phyloP scores from a whole-genome alignment of 192 early-diverging fungal genomes.

The Chytriomyces sp. region DNA sequence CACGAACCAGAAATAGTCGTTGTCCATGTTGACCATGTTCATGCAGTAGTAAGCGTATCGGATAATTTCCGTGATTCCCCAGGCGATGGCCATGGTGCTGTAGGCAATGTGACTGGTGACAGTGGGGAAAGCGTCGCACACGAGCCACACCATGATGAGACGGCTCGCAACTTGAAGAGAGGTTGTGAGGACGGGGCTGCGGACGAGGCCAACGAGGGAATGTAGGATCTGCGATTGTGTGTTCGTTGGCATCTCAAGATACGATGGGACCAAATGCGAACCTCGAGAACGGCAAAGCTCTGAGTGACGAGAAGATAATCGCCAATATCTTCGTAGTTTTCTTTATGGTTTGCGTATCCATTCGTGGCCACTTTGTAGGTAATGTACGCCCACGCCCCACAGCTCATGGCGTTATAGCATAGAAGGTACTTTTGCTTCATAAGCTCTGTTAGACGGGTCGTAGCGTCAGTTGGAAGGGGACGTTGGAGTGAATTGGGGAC shows the following conservation, averaged over 20 bases:
- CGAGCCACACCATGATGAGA: conserved; percentile 81
- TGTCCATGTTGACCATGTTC: conserved; percentile 65
- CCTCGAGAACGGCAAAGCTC: conserved; percentile 81
- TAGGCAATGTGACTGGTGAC: conserved; percentile 69
- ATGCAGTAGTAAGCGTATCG: conserved; percentile 89
- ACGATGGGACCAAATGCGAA: conserved; percentile 36
- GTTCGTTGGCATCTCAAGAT: neutral
- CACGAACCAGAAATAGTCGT: conserved; percentile 44
- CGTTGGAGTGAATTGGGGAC: too few species aligned
- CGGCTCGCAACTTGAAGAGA: conserved; percentile 86
- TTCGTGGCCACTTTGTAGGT: conserved; percentile 62
- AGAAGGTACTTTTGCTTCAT: conserved; percentile 65
- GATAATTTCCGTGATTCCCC: conserved; percentile 88
- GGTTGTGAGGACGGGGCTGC: conserved; percentile 77
- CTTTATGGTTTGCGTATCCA: conserved; percentile 54
- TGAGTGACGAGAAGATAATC: conserved; percentile 72
- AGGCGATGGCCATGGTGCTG: conserved; percentile 84
- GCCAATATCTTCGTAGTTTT: conserved; percentile 68
- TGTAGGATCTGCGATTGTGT: conserved; percentile 24
- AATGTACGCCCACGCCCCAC: conserved; percentile 77
- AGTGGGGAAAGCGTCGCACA: conserved; percentile 63
- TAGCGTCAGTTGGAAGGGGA: too few species aligned
- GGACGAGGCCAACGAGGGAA: conserved; percentile 69
- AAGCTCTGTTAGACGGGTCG: neutral
- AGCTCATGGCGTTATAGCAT: conserved; percentile 82